Evolutionary conservation across 2,329 filamentous ascomycete species (phyloP), one percentile per base, ranked within the genome.

Genomic region (Pseudogymnoascus pannorum): DNA sequence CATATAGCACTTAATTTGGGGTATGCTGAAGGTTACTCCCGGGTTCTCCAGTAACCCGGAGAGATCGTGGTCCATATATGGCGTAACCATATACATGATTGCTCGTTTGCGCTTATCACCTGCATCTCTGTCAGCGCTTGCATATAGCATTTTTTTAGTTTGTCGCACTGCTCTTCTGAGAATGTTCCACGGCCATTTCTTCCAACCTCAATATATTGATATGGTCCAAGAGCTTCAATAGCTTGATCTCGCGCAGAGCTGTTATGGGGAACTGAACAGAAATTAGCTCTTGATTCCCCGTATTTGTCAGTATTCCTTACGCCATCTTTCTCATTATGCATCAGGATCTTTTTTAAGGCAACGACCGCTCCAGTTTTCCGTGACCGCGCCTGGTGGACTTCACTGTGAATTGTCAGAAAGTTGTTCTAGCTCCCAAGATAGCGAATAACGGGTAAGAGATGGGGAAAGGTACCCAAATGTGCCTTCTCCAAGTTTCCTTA

Each of bases 11-110:
- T 99, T 99, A 75, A 97, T 96, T 73, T 97, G 92, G 4, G 91
- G 83, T 70, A 92, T 87, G 57, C 88, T 89, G 70, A 99, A 93
- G 40, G 84, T 83, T 38, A 99, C 92, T 5, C 87, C 86, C 8
- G 93, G 93, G 69, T 99, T 99, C 74, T 97, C 94, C 69, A 99
- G 86, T 29, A 99, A 84, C 48, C 94, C 94, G 7, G 93, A 96
- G n/a, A 99, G 82, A 75, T 99, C 94, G 76, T 99, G 94, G 69
- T 97, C 92, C 92, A 97, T 97, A 75, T 99, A 99, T 5, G 93
- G 94, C 48, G 88, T 97, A 59, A 96, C 93, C 94, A 99, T 99
- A 76, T 97, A 97, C 80, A 99, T 92, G 68, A 92, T 92, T 3
- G 88, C 87, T 63, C 87, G 85, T 74, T 90, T 92, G 67, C 87